These are phyloP conservation scores for Paratinospora sagittata DNA, from an alignment of 164 flowering plant species.

Conservation along the genomic window DNA sequence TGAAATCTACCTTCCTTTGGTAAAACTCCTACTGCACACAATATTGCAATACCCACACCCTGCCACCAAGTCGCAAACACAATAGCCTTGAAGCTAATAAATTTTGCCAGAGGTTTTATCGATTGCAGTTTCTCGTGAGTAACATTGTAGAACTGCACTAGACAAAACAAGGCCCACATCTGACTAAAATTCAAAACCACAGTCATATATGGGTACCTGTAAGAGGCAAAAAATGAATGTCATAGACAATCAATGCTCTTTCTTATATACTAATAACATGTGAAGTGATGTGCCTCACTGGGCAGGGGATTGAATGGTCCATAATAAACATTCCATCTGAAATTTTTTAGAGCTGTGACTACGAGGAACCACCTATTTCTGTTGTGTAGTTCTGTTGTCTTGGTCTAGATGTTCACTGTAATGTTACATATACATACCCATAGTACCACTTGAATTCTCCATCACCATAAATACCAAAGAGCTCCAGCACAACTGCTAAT, in stretches of 20 bases:
- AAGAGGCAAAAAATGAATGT: conserved; percentile 8
- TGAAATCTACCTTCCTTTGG: conserved; percentile 53
- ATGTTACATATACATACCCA: conserved; percentile 49
- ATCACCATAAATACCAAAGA: conserved; percentile 77
- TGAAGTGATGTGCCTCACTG: neutral
- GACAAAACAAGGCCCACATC: conserved; percentile 92
- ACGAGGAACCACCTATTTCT: too few relatives aligned
- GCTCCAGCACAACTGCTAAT: conserved; percentile 66
- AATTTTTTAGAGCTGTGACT: too few relatives aligned
- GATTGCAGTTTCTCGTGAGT: conserved; percentile 61
- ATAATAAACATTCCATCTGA: neutral
- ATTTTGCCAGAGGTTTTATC: conserved; percentile 82
- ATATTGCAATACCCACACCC: conserved; percentile 77
- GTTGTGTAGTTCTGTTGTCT: too few relatives aligned
- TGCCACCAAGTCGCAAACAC: conserved; percentile 99
- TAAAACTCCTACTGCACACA: conserved; percentile 48
- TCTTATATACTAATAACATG: neutral
- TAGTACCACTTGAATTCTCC: conserved; percentile 90
- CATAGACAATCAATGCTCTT: neutral
- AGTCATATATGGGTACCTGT: conserved; percentile 84
- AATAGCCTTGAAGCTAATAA: conserved; percentile 92
- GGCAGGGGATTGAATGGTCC: neutral
- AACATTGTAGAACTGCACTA: conserved; percentile 79
- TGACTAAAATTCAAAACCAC: conserved; percentile 90
- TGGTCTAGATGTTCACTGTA: neutral